Evolutionary conservation across 352 stramenopile species (phyloP).

Genomic region (Phytophthora cactorum): DNA sequence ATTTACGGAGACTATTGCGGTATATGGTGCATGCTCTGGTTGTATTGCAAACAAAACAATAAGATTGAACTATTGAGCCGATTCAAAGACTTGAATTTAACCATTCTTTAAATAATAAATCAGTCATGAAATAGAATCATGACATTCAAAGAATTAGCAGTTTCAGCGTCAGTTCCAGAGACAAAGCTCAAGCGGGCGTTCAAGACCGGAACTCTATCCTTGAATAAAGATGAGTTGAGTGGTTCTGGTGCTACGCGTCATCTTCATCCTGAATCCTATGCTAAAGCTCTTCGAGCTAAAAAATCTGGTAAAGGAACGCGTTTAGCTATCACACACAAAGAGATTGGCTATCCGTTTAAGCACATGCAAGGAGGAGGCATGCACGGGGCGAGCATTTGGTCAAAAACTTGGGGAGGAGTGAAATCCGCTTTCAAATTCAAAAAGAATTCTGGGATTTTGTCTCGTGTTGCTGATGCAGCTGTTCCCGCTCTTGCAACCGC

Average conservation of each 20-base stretch:
- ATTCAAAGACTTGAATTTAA: neutral
- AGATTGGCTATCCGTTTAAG: too few species aligned
- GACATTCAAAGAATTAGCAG: neutral
- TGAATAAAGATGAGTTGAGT: slow-evolving; percentile 4
- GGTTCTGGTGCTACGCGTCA: neutral
- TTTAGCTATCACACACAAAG: too few species aligned
- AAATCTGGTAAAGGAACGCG: neutral
- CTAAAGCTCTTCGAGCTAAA: neutral
- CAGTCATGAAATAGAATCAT: neutral
- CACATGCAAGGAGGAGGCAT: neutral
- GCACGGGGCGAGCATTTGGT: neutral
- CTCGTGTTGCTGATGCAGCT: too few species aligned
- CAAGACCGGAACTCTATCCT: slow-evolving; percentile 7
- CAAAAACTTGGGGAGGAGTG: neutral
- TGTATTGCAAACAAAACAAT: neutral
- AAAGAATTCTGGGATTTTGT: neutral
- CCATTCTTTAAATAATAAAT: slow-evolving; percentile 1
- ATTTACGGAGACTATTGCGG: neutral
- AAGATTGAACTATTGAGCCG: neutral
- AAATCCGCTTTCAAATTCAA: neutral
- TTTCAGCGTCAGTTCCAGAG: neutral
- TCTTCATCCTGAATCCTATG: slow-evolving; percentile 5
- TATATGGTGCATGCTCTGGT: neutral
- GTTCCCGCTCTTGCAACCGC: neutral
- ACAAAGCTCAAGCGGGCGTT: slow-evolving; percentile 6